Base-by-base conservation (phyloP, 495 filamentous ascomycete species). In the Neurospora sp. region DNA sequence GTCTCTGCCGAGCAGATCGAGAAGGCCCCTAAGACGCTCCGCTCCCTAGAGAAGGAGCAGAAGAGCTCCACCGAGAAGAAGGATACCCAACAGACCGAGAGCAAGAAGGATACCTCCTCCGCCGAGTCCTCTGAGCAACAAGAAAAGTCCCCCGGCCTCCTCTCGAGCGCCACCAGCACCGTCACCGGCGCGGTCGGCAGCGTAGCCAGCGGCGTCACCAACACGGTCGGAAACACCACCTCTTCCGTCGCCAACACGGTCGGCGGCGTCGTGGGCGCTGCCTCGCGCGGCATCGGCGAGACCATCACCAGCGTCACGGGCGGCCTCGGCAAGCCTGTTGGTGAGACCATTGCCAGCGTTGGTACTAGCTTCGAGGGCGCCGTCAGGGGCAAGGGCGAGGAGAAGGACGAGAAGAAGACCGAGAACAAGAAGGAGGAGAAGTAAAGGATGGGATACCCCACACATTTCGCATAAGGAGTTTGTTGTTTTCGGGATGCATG, bases 171-270 rank as follows among this genome's bases (percentile, higher is more conserved):
- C 54, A 62, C 54, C 54, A 62, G 54, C 54, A 62, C 54, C 66
- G 81, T 91, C 11, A 88, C 90, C 7, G 91, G 91, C 72, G 89
- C 90, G 11, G 89, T 86, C 69, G 88, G 90, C 44, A 82, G 87
- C 40, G 90, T 90, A 8, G 81, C 92, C 6, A 89, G 89, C 42
- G 91, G 81, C 1, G 72, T 84, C 11, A 84, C 84, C 70, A 88
- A 88, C 79, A 86, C 84, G 0, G 85, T 86, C 39, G 85, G 85
- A 44, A 87, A 84, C 42, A 77, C 86, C 35, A 86, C 89, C 3
- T 89, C 90, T 72, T 93, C 91, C 1, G 88, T 89, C 9, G 92
- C 91, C 38, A 89, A 90, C 73, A 93, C 91, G 2, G 88, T 89
- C 8, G 92, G 92, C 38, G 89, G 89, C 42, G 86, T 93, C 1